A percentile compares a stretch with the other conserved stretches of the same genome.
phyloP scores from a whole-genome alignment of 2,329 filamentous ascomycete genomes.

The Aureobasidium melanogenum region DNA sequence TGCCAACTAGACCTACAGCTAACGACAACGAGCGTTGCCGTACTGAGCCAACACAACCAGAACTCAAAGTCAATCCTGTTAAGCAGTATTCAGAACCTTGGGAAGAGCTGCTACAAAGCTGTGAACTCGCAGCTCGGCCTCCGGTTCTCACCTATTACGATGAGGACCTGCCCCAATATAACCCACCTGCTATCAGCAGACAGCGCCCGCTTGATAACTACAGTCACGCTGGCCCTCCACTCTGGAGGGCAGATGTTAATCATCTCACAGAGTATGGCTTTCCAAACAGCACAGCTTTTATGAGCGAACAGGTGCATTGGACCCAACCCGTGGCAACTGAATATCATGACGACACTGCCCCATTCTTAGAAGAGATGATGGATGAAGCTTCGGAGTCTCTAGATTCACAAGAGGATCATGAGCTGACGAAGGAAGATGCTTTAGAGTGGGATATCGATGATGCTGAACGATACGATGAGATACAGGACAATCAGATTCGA shows the following conservation, averaged over 20 bases:
- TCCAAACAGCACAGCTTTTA: background rate
- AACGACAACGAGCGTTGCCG: background rate
- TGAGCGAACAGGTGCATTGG: background rate
- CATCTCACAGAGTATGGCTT: background rate
- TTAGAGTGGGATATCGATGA: background rate
- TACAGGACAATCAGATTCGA: background rate
- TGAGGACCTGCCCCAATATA: background rate
- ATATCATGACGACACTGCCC: background rate
- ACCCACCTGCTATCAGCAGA: background rate
- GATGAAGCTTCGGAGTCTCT: background rate
- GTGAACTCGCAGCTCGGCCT: background rate
- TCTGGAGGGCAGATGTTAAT: background rate
- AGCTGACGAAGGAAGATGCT: background rate
- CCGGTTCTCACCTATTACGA: background rate
- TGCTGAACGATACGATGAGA: background rate
- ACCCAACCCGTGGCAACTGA: background rate
- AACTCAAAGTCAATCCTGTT: background rate
- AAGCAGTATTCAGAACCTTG: background rate
- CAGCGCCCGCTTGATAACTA: background rate
- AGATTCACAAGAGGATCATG: background rate
- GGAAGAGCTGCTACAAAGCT: background rate
- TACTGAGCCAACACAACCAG: background rate
- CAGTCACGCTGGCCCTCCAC: background rate
- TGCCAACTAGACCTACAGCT: background rate
- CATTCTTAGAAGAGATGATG: background rate